Percentiles rank a stretch among this genome's conserved stretches.
phyloP scores from a whole-genome alignment of 345 rosid species.

The Bruguiera gymnorhiza region DNA sequence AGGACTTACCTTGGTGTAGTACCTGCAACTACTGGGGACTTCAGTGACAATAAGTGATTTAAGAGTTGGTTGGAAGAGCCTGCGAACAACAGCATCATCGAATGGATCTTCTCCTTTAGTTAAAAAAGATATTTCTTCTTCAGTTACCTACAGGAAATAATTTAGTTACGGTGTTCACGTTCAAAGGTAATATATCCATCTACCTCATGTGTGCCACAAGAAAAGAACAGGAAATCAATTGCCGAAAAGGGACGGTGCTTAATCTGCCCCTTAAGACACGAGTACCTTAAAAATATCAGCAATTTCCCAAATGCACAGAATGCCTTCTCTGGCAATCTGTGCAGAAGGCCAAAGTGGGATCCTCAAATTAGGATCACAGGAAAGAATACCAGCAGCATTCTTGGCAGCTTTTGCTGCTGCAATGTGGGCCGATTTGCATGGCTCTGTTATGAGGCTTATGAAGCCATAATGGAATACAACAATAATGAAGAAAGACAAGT shows the following conservation, averaged over 20 bases:
- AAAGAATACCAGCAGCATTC: constrained; percentile 80
- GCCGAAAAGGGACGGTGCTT: not conserved
- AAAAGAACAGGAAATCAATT: not conserved
- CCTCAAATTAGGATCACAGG: constrained; percentile 91
- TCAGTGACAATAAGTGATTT: constrained; percentile 88
- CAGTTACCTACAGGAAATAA: constrained; percentile 57
- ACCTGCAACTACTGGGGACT: constrained; percentile 82
- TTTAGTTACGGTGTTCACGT: not conserved
- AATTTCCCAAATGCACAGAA: constrained; percentile 77
- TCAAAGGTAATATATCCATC: not conserved
- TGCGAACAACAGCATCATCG: constrained; percentile 72
- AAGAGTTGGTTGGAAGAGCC: constrained; percentile 68
- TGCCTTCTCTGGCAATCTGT: constrained; percentile 79
- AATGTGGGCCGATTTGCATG: constrained; percentile 88
- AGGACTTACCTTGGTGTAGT: constrained; percentile 14
- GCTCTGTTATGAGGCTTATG: constrained; percentile 95
- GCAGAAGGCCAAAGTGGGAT: constrained; percentile 92
- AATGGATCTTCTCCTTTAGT: constrained; percentile 92
- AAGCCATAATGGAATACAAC: constrained; percentile 78
- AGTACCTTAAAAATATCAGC: constrained; percentile 87
- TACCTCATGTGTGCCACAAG: not conserved
- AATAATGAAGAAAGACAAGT: too few species aligned
- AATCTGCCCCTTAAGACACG: not conserved
- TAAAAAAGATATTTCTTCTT: constrained; percentile 84
- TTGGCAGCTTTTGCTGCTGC: constrained; percentile 93